phyloP scores from a whole-genome alignment of 495 filamentous ascomycete species.

The Amniculicola lignicola region DNA sequence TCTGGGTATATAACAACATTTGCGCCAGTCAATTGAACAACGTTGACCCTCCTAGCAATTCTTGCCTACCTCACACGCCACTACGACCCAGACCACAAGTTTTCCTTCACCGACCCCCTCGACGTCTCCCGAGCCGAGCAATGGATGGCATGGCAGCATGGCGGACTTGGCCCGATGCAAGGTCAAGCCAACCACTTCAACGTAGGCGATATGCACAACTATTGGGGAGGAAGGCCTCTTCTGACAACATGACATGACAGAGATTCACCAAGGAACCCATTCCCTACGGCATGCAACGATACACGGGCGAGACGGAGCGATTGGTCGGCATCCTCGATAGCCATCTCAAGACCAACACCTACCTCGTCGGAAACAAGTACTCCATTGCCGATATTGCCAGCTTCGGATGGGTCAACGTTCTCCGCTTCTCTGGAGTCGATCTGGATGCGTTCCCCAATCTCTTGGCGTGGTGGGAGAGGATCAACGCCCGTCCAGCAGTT shows the following conservation, averaged over 20 bases:
- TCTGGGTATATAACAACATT: constrained; percentile 20
- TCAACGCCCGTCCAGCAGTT: constrained; percentile 38
- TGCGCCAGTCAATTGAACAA: background rate
- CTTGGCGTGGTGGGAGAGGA: constrained; percentile 37
- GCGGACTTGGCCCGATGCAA: constrained; percentile 43
- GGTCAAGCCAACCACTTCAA: constrained; percentile 43
- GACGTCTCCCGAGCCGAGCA: constrained; percentile 40
- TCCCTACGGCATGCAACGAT: constrained; percentile 40
- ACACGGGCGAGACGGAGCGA: constrained; percentile 42
- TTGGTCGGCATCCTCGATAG: constrained; percentile 41
- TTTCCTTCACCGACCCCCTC: constrained; percentile 39
- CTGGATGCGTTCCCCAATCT: constrained; percentile 38
- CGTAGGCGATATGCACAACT: constrained; percentile 10
- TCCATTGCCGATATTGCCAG: constrained; percentile 41
- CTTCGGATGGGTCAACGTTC: constrained; percentile 39
- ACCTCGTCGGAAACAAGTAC: constrained; percentile 43
- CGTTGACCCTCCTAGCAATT: constrained; percentile 28
- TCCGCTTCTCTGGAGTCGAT: constrained; percentile 34
- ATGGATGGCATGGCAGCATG: constrained; percentile 45
- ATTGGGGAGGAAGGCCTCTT: background rate
- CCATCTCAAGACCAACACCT: constrained; percentile 36
- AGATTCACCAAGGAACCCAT: constrained; percentile 39
- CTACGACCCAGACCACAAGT: constrained; percentile 43
- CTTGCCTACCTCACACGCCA: constrained; percentile 39
- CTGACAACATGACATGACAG: constrained; percentile 1